These are phyloP conservation scores for Licmophora abbreviata DNA, from an alignment of 108 stramenopile genomes.

Conservation along the genomic window DNA sequence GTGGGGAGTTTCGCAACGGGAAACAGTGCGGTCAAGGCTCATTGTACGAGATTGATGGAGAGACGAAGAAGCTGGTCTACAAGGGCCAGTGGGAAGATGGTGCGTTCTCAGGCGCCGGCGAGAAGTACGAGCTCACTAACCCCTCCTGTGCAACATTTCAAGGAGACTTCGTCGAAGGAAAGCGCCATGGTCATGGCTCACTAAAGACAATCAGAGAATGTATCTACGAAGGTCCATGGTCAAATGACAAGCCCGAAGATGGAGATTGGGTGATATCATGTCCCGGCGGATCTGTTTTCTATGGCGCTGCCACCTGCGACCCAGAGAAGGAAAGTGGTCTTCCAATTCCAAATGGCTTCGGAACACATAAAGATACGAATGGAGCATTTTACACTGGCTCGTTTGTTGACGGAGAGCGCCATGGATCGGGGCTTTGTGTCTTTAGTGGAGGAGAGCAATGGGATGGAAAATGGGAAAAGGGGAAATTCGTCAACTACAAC, in stretches of 20 bases:
- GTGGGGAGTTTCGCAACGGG: too few relatives aligned
- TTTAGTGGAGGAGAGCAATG: background rate
- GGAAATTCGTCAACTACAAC: background rate
- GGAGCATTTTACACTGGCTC: background rate
- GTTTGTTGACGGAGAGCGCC: conserved; percentile 1
- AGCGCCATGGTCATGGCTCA: background rate
- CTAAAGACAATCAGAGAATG: background rate
- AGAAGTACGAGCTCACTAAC: background rate
- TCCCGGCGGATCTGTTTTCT: conserved; percentile 25
- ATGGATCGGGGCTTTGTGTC: background rate
- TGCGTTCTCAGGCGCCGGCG: background rate
- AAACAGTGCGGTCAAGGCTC: too few relatives aligned
- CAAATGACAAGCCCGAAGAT: conserved; percentile 19
- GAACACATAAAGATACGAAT: background rate
- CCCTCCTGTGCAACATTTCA: background rate
- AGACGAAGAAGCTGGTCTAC: conserved; percentile 1
- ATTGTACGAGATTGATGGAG: too few relatives aligned
- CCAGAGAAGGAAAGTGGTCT: too few relatives aligned
- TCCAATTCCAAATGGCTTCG: conserved; percentile 2
- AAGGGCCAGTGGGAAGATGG: background rate
- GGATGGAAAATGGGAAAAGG: conserved; percentile 3
- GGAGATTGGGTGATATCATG: conserved; percentile 36
- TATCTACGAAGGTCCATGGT: conserved; percentile 25
- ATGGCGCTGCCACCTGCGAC: conserved; percentile 19
- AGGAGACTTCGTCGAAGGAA: background rate